Evolutionary conservation across 805 yeast species (phyloP).

Genomic region (Spathaspora passalidarum): DNA sequence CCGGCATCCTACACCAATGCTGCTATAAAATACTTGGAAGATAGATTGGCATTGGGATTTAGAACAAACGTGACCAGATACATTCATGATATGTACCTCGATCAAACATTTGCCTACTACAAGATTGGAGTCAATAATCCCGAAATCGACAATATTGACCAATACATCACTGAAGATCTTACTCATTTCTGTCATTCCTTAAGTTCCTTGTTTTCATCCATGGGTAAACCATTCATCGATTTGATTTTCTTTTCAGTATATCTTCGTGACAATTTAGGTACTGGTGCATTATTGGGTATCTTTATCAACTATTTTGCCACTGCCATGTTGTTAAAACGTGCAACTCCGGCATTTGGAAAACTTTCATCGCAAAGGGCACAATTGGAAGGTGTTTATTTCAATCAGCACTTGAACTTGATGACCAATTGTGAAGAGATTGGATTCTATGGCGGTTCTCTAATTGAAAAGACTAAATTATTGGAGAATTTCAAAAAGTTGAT

Average conservation of each 20-base stretch:
- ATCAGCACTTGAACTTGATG: conserved; percentile 79
- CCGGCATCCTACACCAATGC: conserved; percentile 94
- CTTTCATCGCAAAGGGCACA: conserved; percentile 69
- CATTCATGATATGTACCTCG: conserved; percentile 86
- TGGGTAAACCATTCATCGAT: conserved; percentile 91
- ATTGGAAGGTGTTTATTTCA: conserved; percentile 86
- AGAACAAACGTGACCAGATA: conserved; percentile 81
- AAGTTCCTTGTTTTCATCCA: conserved; percentile 77
- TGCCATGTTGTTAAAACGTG: conserved; percentile 65
- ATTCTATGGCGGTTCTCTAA: conserved; percentile 81
- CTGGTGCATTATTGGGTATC: conserved; percentile 80
- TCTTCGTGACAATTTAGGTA: conserved; percentile 80
- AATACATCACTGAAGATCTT: conserved; percentile 82
- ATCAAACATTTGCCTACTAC: conserved; percentile 76
- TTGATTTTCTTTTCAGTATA: conserved; percentile 80
- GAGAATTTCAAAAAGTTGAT: conserved; percentile 56
- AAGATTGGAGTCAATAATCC: conserved; percentile 63
- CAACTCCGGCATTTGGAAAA: conserved; percentile 84
- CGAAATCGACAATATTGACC: conserved; percentile 67
- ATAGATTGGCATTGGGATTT: conserved; percentile 75
- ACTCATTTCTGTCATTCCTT: conserved; percentile 76
- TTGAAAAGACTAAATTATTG: conserved; percentile 68
- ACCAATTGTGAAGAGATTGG: conserved; percentile 92
- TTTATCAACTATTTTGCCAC: conserved; percentile 77
- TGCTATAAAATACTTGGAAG: conserved; percentile 77